These are phyloP conservation scores for Hypomyces rosellus DNA, from an alignment of 2,329 filamentous ascomycete species.

Conservation along the genomic window DNA sequence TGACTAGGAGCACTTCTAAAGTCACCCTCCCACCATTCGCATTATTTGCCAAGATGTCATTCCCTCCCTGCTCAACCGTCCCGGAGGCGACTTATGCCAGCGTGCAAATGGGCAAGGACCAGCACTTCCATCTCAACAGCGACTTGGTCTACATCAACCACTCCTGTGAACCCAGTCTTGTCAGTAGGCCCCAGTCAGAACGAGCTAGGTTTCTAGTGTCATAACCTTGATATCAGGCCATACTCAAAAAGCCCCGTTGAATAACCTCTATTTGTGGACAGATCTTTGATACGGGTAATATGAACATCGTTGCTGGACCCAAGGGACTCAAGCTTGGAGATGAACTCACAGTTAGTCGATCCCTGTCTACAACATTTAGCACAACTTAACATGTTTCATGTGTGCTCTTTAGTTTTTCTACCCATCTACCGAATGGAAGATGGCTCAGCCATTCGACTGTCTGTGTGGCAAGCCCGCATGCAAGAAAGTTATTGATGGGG, in stretches of 20 bases:
- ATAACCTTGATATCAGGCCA: neutral
- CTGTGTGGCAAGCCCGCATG: slow-evolving; percentile 53
- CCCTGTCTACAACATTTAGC: neutral
- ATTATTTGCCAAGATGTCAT: slow-evolving; percentile 59
- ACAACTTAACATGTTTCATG: neutral
- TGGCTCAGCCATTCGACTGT: slow-evolving; percentile 67
- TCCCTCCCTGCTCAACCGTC: slow-evolving; percentile 55
- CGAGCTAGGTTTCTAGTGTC: neutral
- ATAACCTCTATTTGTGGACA: slow-evolving; percentile 18
- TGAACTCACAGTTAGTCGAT: slow-evolving; percentile 46
- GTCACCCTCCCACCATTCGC: slow-evolving; percentile 53
- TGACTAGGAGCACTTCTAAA: slow-evolving; percentile 53
- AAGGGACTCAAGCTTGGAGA: slow-evolving; percentile 49
- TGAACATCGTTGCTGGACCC: slow-evolving; percentile 52
- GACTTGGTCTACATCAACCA: slow-evolving; percentile 64
- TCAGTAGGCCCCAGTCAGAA: slow-evolving; percentile 31
- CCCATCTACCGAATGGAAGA: slow-evolving; percentile 67
- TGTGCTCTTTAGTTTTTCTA: slow-evolving; percentile 56
- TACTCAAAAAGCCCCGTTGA: neutral
- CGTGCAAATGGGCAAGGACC: slow-evolving; percentile 51
- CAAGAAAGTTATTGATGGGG: slow-evolving; percentile 56
- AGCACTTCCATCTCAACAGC: slow-evolving; percentile 58
- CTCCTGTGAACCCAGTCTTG: slow-evolving; percentile 59
- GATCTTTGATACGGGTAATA: slow-evolving; percentile 55
- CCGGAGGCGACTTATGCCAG: slow-evolving; percentile 55